These are phyloP conservation scores for Sporisorium exsertum DNA, from an alignment of 1,284 basidiomycete genomes.

Conservation along the genomic window DNA sequence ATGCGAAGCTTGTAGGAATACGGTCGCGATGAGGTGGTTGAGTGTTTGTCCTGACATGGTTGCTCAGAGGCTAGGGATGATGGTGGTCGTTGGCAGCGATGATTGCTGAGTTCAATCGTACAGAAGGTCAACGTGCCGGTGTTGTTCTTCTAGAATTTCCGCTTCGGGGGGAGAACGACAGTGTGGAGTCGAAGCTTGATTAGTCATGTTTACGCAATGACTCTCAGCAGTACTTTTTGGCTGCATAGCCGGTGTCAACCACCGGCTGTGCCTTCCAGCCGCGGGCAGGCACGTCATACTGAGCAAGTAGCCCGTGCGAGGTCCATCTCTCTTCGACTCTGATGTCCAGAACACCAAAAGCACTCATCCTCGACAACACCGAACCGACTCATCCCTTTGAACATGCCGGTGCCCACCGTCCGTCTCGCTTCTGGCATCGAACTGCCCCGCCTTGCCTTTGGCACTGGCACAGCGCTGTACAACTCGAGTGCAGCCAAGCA, in stretches of 20 bases:
- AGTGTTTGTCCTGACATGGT: slow-evolving; percentile 40
- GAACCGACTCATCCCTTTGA: not conserved
- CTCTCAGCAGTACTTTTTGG: not conserved
- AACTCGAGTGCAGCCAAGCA: slow-evolving; percentile 23
- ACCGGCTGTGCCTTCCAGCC: not conserved
- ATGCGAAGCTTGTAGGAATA: slow-evolving; percentile 34
- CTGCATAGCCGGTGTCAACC: not conserved
- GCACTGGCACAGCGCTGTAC: slow-evolving; percentile 53
- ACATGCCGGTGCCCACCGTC: slow-evolving; percentile 38
- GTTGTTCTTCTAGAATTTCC: slow-evolving; percentile 18
- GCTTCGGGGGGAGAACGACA: not conserved
- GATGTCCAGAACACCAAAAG: not conserved
- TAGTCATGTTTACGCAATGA: slow-evolving; percentile 3
- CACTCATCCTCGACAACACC: too few species aligned
- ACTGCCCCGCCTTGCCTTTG: slow-evolving; percentile 52
- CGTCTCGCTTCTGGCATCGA: slow-evolving; percentile 41
- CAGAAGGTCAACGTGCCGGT: slow-evolving; percentile 1
- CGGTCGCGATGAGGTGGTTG: slow-evolving; percentile 35
- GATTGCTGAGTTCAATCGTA: slow-evolving; percentile 12
- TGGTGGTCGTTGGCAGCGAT: not conserved
- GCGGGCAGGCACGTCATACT: not conserved
- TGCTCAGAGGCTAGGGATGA: not conserved
- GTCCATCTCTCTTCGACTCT: not conserved
- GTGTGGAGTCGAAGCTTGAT: not conserved
- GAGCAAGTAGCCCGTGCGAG: not conserved